Conservation (phyloP, 164 flowering plant genomes). For the Vitis rotundifolia region DNA sequence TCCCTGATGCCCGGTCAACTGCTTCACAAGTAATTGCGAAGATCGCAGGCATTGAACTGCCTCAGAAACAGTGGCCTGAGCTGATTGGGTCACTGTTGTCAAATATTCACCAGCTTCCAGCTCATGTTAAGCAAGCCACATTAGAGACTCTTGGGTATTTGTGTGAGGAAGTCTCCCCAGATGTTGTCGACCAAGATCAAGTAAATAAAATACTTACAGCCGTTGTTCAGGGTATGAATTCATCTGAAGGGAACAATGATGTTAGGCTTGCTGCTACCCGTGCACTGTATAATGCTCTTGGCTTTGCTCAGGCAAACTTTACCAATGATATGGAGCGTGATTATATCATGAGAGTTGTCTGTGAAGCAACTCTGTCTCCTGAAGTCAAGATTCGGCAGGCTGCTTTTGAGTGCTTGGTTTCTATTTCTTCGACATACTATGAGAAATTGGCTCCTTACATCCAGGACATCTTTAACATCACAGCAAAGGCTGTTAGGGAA, state of each 20-base stretch:
- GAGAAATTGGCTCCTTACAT: slow-evolving; percentile 66
- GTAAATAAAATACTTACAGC: slow-evolving; percentile 76
- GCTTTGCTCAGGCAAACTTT: slow-evolving; percentile 70
- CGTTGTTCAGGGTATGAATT: slow-evolving; percentile 75
- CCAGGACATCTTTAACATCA: slow-evolving; percentile 59
- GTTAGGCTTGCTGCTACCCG: slow-evolving; percentile 67
- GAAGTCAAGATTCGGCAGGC: slow-evolving; percentile 65
- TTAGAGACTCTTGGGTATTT: slow-evolving; percentile 70
- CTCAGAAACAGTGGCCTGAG: slow-evolving; percentile 78
- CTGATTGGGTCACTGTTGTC: slow-evolving; percentile 54
- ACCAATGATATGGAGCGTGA: slow-evolving; percentile 72
- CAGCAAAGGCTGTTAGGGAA: slow-evolving; percentile 64
- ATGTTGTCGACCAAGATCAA: slow-evolving; percentile 66
- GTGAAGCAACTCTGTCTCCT: slow-evolving; percentile 61
- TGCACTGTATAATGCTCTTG: slow-evolving; percentile 61
- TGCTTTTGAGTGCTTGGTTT: slow-evolving; percentile 73
- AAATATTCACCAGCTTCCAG: slow-evolving; percentile 57
- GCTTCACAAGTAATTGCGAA: slow-evolving; percentile 77
- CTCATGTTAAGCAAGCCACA: slow-evolving; percentile 71
- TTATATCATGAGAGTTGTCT: slow-evolving; percentile 77
- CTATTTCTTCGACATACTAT: slow-evolving; percentile 63
- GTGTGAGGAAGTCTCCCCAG: slow-evolving; percentile 77
- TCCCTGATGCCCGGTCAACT: slow-evolving; percentile 60
- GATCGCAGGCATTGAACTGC: slow-evolving; percentile 72
- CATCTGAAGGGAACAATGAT: slow-evolving; percentile 54